Evolutionary conservation across 257 asterid species (phyloP).

Genomic region (Plantago major): DNA sequence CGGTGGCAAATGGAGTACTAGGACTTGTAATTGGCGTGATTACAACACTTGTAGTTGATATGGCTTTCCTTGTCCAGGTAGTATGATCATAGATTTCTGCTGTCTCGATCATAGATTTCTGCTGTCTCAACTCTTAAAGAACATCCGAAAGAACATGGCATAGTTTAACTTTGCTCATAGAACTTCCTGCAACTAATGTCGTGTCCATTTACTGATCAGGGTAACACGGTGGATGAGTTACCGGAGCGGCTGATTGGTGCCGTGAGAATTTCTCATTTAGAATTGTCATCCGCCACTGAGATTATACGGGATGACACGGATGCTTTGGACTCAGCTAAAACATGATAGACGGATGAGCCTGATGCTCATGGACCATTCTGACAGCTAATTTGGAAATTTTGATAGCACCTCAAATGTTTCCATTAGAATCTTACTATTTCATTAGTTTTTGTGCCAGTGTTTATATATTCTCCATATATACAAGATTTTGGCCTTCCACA

Average conservation of each 20-base stretch:
- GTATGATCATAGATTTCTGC: neutral
- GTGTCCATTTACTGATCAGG: conserved; percentile 26
- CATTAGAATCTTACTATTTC: too few relatives aligned
- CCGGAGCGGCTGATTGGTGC: conserved; percentile 66
- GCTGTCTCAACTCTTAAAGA: neutral
- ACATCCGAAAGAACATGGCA: too few relatives aligned
- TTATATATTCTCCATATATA: too few relatives aligned
- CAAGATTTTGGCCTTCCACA: too few relatives aligned
- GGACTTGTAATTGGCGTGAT: conserved; percentile 95
- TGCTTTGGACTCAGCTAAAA: conserved; percentile 26
- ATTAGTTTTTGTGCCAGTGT: too few relatives aligned
- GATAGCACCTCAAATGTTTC: too few relatives aligned
- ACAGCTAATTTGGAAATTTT: neutral
- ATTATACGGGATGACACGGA: conserved; percentile 38
- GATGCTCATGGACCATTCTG: too few relatives aligned
- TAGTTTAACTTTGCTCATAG: too few relatives aligned
- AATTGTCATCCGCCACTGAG: conserved; percentile 45
- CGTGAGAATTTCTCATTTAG: conserved; percentile 53
- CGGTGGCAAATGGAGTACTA: conserved; percentile 96
- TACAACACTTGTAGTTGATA: conserved; percentile 87
- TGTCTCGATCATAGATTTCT: neutral
- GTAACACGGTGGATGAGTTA: conserved; percentile 46
- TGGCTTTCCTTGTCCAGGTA: conserved; percentile 99
- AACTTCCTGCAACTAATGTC: too few relatives aligned
- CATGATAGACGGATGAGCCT: too few relatives aligned